Conservation (phyloP, 1,284 basidiomycete genomes). For the Fistulina hepatica region DNA sequence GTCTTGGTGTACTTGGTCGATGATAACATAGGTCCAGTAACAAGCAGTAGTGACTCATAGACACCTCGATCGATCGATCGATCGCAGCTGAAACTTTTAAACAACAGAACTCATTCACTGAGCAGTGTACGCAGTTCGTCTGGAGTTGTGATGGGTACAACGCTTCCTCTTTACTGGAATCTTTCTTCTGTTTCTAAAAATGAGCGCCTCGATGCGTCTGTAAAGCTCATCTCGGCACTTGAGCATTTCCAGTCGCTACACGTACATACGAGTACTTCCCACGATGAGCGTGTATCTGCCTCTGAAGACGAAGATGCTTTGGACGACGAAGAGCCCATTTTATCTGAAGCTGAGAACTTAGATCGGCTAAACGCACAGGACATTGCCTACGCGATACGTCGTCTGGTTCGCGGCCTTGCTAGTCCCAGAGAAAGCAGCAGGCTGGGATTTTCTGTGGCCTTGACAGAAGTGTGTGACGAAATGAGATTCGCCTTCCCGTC, state of each 20-base stretch:
- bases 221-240: conserved; percentile 71
- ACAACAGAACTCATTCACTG: too few species aligned
- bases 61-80: too few species aligned
- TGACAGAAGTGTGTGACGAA: conserved; percentile 76
- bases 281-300: neutral
- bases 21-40: too few species aligned
- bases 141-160: conserved; percentile 80
- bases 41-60: too few species aligned
- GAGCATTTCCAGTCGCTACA: conserved; percentile 72
- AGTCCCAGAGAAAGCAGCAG: conserved; percentile 89
- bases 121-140: too few species aligned
- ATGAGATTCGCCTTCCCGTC: conserved; percentile 2
- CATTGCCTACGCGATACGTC: conserved; percentile 79
- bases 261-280: conserved; percentile 25
- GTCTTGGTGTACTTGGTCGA: too few species aligned
- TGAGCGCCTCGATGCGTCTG: conserved; percentile 77
- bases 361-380: conserved; percentile 73
- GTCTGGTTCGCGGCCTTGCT: conserved; percentile 79
- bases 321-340: conserved; percentile 39
- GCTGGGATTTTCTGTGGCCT: conserved; percentile 88
- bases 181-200: conserved; percentile 76
- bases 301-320: conserved; percentile 40
- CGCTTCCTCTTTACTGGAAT: conserved; percentile 89
- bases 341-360: conserved; percentile 36
- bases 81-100: too few species aligned